phyloP scores from a whole-genome alignment of 768 basidiomycete genomes.

The Termitomyces titanicus region DNA sequence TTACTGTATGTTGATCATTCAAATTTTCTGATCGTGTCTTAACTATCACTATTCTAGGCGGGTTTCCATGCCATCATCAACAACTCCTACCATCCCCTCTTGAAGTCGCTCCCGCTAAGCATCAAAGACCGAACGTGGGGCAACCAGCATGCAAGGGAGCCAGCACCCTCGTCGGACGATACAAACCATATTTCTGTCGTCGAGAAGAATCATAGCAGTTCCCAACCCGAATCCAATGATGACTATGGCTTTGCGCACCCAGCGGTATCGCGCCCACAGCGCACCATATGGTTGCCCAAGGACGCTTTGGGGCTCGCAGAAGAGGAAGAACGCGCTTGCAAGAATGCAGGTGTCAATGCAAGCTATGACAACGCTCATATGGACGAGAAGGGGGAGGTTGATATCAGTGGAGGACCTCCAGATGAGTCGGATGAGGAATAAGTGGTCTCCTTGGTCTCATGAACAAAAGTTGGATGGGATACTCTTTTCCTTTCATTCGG shows the following conservation, averaged over 20 bases:
- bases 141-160: background rate
- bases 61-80: slow-evolving; percentile 73
- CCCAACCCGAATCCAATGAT: slow-evolving; percentile 19
- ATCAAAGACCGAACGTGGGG: slow-evolving; percentile 68
- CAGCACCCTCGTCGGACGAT: background rate
- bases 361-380: slow-evolving; percentile 49
- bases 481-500: no score
- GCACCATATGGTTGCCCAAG: slow-evolving; percentile 80
- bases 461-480: background rate
- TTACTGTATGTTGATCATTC: slow-evolving; percentile 59
- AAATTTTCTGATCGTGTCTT: background rate
- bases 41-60: slow-evolving; percentile 32
- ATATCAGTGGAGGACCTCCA: slow-evolving; percentile 40
- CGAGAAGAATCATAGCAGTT: slow-evolving; percentile 1
- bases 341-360: slow-evolving; percentile 47
- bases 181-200: background rate
- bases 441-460: background rate
- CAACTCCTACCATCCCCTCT: slow-evolving; percentile 77
- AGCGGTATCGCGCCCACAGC: slow-evolving; percentile 68
- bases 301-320: slow-evolving; percentile 65
- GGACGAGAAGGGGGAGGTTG: slow-evolving; percentile 59
- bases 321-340: slow-evolving; percentile 58
- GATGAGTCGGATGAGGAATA: slow-evolving; percentile 12
- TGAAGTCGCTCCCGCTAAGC: slow-evolving; percentile 71
- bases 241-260: slow-evolving; percentile 86